These are phyloP conservation scores for Triticum turgidum DNA, from an alignment of 176 grass and related monocot genomes.

Conservation along the genomic window DNA sequence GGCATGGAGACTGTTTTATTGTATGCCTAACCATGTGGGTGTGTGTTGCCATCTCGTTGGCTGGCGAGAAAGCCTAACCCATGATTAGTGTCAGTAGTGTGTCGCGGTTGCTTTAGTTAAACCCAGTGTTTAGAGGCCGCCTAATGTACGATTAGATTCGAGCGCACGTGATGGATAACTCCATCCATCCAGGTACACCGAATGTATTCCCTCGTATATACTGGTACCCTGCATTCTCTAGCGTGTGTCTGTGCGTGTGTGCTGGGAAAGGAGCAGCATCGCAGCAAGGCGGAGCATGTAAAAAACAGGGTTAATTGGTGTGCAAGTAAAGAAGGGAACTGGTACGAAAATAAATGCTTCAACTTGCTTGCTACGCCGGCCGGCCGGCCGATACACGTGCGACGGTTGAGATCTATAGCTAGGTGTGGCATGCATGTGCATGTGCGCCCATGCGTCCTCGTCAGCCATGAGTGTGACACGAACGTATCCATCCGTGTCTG, in stretches of 20 bases:
- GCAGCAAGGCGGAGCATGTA: too few relatives aligned
- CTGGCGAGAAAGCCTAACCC: not conserved
- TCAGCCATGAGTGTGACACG: not conserved
- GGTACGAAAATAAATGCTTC: too few relatives aligned
- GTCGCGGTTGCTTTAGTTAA: conserved; percentile 13
- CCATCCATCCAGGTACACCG: too few relatives aligned
- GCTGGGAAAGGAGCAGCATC: too few relatives aligned
- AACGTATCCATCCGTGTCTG: too few relatives aligned
- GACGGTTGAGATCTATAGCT: not conserved
- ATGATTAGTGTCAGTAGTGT: not conserved
- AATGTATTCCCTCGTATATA: too few relatives aligned
- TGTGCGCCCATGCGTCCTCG: conserved; percentile 9
- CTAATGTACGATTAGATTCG: conserved; percentile 22
- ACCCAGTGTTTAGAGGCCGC: not conserved
- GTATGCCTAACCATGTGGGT: conserved; percentile 13
- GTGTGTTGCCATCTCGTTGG: not conserved
- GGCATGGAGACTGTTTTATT: not conserved
- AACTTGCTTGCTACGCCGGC: not conserved
- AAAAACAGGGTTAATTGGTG: not conserved
- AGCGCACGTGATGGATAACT: not conserved
- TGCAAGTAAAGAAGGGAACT: conserved; percentile 22
- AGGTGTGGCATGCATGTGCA: not conserved
- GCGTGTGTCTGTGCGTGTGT: too few relatives aligned
- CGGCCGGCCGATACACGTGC: conserved; percentile 8
- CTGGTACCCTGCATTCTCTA: too few relatives aligned